Evolutionary conservation across 768 basidiomycete species (phyloP).

Genomic region (Collybiopsis confluens): DNA sequence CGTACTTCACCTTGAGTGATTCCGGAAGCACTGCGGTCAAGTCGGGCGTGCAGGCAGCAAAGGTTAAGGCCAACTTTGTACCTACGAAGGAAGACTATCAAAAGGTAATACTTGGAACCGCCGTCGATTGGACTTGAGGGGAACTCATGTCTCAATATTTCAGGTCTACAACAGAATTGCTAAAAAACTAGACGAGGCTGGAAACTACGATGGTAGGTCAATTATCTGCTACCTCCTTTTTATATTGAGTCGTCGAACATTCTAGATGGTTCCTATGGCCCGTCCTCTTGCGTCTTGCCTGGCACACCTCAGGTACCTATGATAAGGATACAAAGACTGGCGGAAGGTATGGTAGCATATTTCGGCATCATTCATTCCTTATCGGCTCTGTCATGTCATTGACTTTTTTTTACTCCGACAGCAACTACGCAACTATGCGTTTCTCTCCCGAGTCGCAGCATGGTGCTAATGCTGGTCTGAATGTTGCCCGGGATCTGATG

Average conservation of each 20-base stretch:
- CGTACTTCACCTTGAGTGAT: slow-evolving; percentile 58
- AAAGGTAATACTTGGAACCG: slow-evolving; percentile 46
- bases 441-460: slow-evolving; percentile 87
- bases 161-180: slow-evolving; percentile 92
- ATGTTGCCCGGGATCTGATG: slow-evolving; percentile 77
- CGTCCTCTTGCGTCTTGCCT: slow-evolving; percentile 84
- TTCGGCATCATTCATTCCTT: slow-evolving; percentile 1
- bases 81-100: slow-evolving; percentile 85
- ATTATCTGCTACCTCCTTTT: neutral
- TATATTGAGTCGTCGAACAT: neutral
- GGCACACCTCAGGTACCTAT: slow-evolving; percentile 93
- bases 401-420: slow-evolving; percentile 21
- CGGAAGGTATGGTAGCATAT: slow-evolving; percentile 55
- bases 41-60: slow-evolving; percentile 58
- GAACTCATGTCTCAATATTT: slow-evolving; percentile 6
- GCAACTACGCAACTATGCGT: slow-evolving; percentile 99
- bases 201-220: slow-evolving; percentile 78
- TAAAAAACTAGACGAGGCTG: slow-evolving; percentile 68
- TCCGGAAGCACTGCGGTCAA: slow-evolving; percentile 51
- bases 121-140: neutral
- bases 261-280: slow-evolving; percentile 85
- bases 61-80: slow-evolving; percentile 63
- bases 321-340: slow-evolving; percentile 75
- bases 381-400: no score
- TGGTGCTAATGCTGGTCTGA: slow-evolving; percentile 78